Evolutionary conservation across 78 protist species (phyloP).

Genomic region (Kipferlia bialata): DNA sequence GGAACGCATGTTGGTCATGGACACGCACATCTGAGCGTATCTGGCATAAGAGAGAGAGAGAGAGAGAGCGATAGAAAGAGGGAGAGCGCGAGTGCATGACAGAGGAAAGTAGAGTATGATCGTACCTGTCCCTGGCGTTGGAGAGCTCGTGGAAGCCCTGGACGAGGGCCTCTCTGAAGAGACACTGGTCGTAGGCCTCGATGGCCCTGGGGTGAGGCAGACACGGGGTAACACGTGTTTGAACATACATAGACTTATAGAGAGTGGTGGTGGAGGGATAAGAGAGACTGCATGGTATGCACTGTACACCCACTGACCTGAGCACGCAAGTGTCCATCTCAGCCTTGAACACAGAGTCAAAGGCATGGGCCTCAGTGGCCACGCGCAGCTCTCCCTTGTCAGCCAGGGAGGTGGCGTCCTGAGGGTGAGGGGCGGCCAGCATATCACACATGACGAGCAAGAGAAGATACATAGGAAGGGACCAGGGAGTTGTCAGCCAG

Average conservation of each 20-base stretch:
- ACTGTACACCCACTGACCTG: background rate
- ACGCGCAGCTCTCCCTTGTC: background rate
- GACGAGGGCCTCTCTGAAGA: slow-evolving; percentile 75
- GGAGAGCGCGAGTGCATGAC: too few species aligned
- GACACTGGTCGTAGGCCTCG: slow-evolving; percentile 22
- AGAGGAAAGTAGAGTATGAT: too few species aligned
- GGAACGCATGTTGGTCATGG: background rate
- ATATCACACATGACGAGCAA: too few species aligned
- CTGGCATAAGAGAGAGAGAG: too few species aligned
- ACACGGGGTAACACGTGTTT: too few species aligned
- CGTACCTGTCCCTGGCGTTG: slow-evolving; percentile 62
- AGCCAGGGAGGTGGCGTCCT: background rate
- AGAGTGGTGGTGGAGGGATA: too few species aligned
- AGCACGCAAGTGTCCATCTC: background rate
- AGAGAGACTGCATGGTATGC: background rate
- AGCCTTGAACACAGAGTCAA: background rate
- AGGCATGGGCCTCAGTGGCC: too few species aligned
- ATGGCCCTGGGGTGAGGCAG: too few species aligned
- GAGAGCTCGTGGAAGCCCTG: slow-evolving; percentile 59
- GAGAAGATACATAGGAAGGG: too few species aligned
- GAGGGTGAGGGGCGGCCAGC: background rate
- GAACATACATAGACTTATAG: too few species aligned
- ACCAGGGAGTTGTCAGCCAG: too few species aligned
- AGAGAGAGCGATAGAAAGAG: too few species aligned
- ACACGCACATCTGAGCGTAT: slow-evolving; percentile 14